Evolutionary conservation across 2,329 filamentous ascomycete genomes (phyloP).

Genomic region (Aplosporella prunicola): DNA sequence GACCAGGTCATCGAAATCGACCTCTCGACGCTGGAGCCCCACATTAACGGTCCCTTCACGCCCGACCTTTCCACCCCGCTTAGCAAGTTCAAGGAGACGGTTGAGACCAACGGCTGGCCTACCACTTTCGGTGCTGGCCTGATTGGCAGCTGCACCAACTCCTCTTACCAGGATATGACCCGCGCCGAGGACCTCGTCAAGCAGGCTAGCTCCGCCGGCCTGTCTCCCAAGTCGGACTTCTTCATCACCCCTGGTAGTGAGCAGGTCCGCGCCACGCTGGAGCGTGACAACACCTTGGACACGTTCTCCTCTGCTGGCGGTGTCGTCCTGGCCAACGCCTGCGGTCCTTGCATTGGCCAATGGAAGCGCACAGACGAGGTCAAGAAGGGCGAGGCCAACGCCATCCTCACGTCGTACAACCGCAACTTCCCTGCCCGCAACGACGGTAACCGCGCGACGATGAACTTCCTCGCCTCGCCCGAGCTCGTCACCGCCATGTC

Average conservation of each 20-base stretch:
- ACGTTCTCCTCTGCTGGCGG: slow-evolving; percentile 83
- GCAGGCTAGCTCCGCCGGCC: slow-evolving; percentile 78
- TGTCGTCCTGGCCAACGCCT: slow-evolving; percentile 86
- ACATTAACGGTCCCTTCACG: slow-evolving; percentile 95
- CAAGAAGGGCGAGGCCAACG: slow-evolving; percentile 76
- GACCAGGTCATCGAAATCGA: slow-evolving; percentile 88
- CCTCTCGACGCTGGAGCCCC: slow-evolving; percentile 80
- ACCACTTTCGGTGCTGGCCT: slow-evolving; percentile 83
- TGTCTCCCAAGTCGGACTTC: slow-evolving; percentile 83
- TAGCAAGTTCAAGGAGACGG: slow-evolving; percentile 77
- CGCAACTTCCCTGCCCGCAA: slow-evolving; percentile 96
- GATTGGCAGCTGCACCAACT: slow-evolving; percentile 98
- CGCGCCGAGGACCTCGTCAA: slow-evolving; percentile 86
- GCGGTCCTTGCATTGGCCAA: slow-evolving; percentile 83
- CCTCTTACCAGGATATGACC: slow-evolving; percentile 98
- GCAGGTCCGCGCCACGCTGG: slow-evolving; percentile 89
- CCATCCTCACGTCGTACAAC: slow-evolving; percentile 96
- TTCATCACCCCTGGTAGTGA: slow-evolving; percentile 96
- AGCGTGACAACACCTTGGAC: slow-evolving; percentile 75
- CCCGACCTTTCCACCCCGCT: slow-evolving; percentile 90
- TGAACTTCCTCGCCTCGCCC: slow-evolving; percentile 97
- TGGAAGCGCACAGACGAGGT: slow-evolving; percentile 89
- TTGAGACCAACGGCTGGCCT: slow-evolving; percentile 81
- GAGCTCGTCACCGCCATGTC: slow-evolving; percentile 95
- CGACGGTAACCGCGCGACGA: slow-evolving; percentile 90